Evolutionary conservation across 2,329 filamentous ascomycete species (phyloP), one percentile per base, ranked within the genome.

Genomic region (Arthrobotrys musiformis): DNA sequence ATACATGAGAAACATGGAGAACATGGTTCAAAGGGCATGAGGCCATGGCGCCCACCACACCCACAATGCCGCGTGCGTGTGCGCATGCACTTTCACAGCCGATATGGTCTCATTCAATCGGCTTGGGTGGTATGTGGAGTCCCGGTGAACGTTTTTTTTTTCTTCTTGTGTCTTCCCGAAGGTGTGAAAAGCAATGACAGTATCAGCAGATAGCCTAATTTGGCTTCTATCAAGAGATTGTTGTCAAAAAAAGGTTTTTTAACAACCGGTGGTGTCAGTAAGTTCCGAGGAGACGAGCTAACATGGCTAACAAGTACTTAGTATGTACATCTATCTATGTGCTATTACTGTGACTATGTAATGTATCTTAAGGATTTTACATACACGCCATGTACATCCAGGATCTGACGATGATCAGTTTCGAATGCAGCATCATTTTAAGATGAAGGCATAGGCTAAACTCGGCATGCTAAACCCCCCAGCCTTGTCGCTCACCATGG

Each of bases 371-470:
- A 46, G 28, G 44, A 37, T 26, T 56, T 37, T 22, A 19, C 37
- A 64, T 33, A 54, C n/a, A n/a, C n/a, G n/a, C n/a, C n/a, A n/a
- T 33, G 19, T 19, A 42, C n/a, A 42, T 70, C 60, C 30, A 67
- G 56, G 56, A 35, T 77, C 42, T 33, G 44, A 46, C 26, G 73
- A 66, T 60, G 73, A 77, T 77, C 73, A 54, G 52, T 70, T 77
- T 70, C 60, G 54, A 63, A 61, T 44, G 52, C 52, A 67, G 60
- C 73, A 50, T 35, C 40, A 64, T 66, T 77, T 70, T 70, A 77
- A 61, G 66, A 66, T 66, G 66, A 70, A 64, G 56, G 66, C 60
- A 77, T 70, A 77, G 60, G 66, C 73, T 70, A 70, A 67, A 66
- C 30, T 70, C 48, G 72, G 50, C 58, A 60, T 37, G 52, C 54